A percentile compares a stretch with the other conserved stretches of the same genome.
phyloP scores from a whole-genome alignment of 1,284 basidiomycete species.

The Fomes fomentarius region DNA sequence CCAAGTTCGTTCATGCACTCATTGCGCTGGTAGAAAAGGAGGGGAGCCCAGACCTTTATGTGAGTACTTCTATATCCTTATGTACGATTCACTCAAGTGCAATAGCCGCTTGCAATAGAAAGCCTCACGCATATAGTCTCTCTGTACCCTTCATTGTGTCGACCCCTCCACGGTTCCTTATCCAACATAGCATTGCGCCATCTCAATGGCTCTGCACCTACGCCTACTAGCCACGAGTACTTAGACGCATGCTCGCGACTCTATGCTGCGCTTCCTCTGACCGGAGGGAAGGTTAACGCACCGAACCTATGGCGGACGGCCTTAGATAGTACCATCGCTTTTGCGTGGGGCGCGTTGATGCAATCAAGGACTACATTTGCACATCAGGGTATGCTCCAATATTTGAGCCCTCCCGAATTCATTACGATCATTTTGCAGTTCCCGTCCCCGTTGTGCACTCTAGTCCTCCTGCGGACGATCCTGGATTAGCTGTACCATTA shows the following conservation, averaged over 20 bases:
- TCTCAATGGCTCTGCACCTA: conserved; percentile 56
- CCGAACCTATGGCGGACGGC: conserved; percentile 71
- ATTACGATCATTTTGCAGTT: neutral
- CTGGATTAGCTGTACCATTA: conserved; percentile 49
- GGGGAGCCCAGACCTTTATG: conserved; percentile 55
- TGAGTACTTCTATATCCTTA: conserved; percentile 27
- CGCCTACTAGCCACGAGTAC: conserved; percentile 43
- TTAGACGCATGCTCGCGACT: conserved; percentile 55
- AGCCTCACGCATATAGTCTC: conserved; percentile 60
- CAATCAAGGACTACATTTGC: conserved; percentile 57
- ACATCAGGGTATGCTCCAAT: conserved; percentile 38
- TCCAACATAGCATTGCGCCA: conserved; percentile 54
- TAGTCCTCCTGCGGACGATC: conserved; percentile 35
- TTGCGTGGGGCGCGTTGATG: conserved; percentile 63
- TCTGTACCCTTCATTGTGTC: conserved; percentile 67
- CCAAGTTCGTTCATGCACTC: conserved; percentile 67
- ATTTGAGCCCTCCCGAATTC: neutral
- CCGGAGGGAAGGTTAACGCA: conserved; percentile 80
- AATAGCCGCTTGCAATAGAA: conserved; percentile 53
- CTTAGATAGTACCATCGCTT: conserved; percentile 65
- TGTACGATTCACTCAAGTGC: neutral
- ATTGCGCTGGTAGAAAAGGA: conserved; percentile 57
- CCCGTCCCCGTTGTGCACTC: conserved; percentile 8
- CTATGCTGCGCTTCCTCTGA: conserved; percentile 62
- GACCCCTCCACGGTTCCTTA: conserved; percentile 52